These are phyloP conservation scores for Rosa rugosa DNA, from an alignment of 306 rosid genomes.

Conservation along the genomic window DNA sequence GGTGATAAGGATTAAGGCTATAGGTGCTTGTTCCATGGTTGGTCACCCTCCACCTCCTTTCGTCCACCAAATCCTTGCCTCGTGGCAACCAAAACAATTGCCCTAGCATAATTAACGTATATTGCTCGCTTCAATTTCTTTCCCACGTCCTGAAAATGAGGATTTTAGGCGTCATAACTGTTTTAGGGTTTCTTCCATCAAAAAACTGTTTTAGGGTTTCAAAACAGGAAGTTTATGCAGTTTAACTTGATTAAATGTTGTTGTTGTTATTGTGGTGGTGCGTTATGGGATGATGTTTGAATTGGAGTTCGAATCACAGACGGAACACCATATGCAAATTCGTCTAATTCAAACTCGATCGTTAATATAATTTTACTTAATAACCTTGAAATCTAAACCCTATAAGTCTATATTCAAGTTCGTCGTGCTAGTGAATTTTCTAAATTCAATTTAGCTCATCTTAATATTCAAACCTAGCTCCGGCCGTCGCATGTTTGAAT, in stretches of 20 bases:
- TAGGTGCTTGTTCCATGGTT: neutral
- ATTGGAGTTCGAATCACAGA: no score
- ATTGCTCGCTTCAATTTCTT: neutral
- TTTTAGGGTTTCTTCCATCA: neutral
- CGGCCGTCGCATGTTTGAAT: neutral
- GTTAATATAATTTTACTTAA: no score
- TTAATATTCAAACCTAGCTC: neutral
- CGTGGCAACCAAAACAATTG: neutral
- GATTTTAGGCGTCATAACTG: neutral
- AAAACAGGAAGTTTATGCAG: neutral
- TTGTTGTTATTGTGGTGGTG: neutral
- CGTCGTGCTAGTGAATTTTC: no score
- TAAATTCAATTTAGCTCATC: no score
- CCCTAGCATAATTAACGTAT: neutral
- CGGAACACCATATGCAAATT: no score
- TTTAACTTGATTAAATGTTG: neutral
- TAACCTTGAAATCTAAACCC: no score
- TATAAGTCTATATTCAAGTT: no score
- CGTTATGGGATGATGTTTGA: neutral
- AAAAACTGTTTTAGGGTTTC: neutral
- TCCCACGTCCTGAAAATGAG: neutral
- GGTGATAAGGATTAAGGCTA: neutral
- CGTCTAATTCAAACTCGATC: no score
- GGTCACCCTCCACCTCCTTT: slow-evolving; percentile 3
- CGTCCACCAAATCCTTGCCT: slow-evolving; percentile 5